phyloP scores from a whole-genome alignment of 352 stramenopile species.

The Peronospora belbahrii region DNA sequence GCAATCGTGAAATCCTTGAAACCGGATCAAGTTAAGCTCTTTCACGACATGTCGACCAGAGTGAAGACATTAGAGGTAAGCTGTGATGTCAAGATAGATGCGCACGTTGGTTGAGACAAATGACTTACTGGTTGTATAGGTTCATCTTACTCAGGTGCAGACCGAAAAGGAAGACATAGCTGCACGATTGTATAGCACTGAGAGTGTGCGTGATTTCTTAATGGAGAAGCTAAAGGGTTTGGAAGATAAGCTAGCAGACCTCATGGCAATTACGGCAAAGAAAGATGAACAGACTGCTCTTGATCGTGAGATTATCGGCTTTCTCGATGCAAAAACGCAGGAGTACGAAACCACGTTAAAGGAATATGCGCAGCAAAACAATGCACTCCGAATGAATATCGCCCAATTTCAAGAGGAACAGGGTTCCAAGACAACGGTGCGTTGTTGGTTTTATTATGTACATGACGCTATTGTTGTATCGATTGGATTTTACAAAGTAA shows the following conservation, averaged over 20 bases:
- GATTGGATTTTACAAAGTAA: no score
- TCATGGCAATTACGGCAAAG: conserved; percentile 44
- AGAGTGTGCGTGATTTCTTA: conserved; percentile 77
- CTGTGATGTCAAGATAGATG: neutral
- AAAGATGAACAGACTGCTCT: conserved; percentile 60
- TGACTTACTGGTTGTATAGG: conserved; percentile 17
- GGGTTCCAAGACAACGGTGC: conserved; percentile 46
- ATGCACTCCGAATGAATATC: conserved; percentile 39
- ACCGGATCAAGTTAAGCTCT: conserved; percentile 79
- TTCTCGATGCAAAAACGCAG: conserved; percentile 69
- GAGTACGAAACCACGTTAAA: conserved; percentile 61
- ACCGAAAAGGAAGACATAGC: conserved; percentile 74
- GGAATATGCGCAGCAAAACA: conserved; percentile 47
- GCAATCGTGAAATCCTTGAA: conserved; percentile 76
- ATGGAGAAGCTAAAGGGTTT: conserved; percentile 81
- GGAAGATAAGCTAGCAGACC: conserved; percentile 50
- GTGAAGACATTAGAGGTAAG: conserved; percentile 65
- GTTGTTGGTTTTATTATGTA: neutral
- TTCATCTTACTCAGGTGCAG: conserved; percentile 52
- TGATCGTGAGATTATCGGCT: conserved; percentile 80
- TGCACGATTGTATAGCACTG: conserved; percentile 55
- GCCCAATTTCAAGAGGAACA: conserved; percentile 47
- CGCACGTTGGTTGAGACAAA: neutral
- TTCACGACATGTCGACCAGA: conserved; percentile 73
- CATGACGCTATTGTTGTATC: neutral